Evolutionary conservation across 2,329 filamentous ascomycete species (phyloP), one percentile per base, ranked within the genome.

Genomic region (Diplodia seriata): DNA sequence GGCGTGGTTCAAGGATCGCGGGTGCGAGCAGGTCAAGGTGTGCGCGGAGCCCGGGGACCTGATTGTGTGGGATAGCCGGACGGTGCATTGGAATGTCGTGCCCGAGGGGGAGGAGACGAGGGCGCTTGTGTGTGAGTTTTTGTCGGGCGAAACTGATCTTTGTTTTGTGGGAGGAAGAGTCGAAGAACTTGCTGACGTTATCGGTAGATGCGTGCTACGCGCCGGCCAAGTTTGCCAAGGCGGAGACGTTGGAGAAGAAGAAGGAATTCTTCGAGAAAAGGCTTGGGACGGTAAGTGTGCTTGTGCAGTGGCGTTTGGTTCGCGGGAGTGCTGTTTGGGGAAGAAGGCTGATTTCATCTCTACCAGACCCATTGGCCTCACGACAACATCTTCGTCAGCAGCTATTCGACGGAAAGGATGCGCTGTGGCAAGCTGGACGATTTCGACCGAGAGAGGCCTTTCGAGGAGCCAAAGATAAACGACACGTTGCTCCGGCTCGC

Each of bases 41-140:
- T 73, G 76, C 59, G 73, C 77, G 23, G 81, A 80, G 18, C 78
- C 80, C 12, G 81, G 81, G 6, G 81, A 82, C 68, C 72, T 83
- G 68, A 76, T 83, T 5, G 73, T 83, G 7, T 82, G 82, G 82
- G 82, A 84, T 69, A 80, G 79, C 4, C 74, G 84, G 4, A 82
- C 81, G 0, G 80, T 84, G 62, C 83, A 85, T 72, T 85, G 72
- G 53, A 70, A 69, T 65, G 67, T 59, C 15, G 68, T 79, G 5
- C 76, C 79, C 11, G 75, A 79, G 65, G 76, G 74, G 12, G 71
- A 79, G n/a, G 74, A 76, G 40, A 66, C 63, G 4, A 38, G 63
- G 15, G 63, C 63, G 26, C 29, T 57, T 26, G 38, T 66, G 26
- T 66, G 63, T 66, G 33, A 50, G 63, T 66, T 56, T 14, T 54